Percentiles rank a stretch among this genome's conserved stretches.
These are phyloP conservation scores for Anthracocystis panici-leucophaei DNA, from an alignment of 1,284 basidiomycete genomes.

Conservation along the genomic window DNA sequence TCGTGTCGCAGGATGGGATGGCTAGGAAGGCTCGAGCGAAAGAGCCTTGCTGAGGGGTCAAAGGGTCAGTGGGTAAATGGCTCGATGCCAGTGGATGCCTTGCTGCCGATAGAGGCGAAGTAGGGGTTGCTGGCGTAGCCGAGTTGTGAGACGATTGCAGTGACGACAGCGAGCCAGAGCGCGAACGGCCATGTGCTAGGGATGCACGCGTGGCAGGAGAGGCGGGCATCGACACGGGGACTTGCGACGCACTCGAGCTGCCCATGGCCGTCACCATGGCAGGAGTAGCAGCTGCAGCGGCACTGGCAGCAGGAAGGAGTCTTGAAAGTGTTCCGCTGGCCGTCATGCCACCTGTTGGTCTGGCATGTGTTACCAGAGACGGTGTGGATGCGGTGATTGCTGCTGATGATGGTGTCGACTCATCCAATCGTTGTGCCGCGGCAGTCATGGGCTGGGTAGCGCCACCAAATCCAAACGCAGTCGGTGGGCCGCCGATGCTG, in stretches of 20 bases:
- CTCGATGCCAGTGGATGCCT: slow-evolving; percentile 40
- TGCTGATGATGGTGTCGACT: slow-evolving; percentile 9
- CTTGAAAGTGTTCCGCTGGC: slow-evolving; percentile 32
- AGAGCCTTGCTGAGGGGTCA: slow-evolving; percentile 26
- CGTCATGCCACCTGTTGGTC: slow-evolving; percentile 15
- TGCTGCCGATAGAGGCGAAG: slow-evolving; percentile 31
- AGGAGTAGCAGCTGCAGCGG: slow-evolving; percentile 41
- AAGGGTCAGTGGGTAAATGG: slow-evolving; percentile 23
- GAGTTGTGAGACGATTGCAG: slow-evolving; percentile 35
- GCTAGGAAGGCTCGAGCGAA: slow-evolving; percentile 13
- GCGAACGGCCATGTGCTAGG: slow-evolving; percentile 34
- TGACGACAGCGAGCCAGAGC: slow-evolving; percentile 54
- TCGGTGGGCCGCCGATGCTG: slow-evolving; percentile 16
- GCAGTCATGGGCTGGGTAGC: slow-evolving; percentile 30
- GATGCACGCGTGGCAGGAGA: slow-evolving; percentile 36
- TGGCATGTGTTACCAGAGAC: neutral
- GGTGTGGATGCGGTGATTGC: neutral
- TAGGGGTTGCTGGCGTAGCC: slow-evolving; percentile 19
- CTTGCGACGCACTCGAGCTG: slow-evolving; percentile 36
- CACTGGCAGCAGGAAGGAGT: slow-evolving; percentile 40
- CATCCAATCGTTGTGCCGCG: slow-evolving; percentile 33
- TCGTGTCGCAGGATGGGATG: slow-evolving; percentile 13
- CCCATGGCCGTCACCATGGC: slow-evolving; percentile 34
- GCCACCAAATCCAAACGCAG: slow-evolving; percentile 16
- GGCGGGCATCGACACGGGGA: slow-evolving; percentile 23